Percentiles rank a stretch among this genome's conserved stretches.
phyloP scores from a whole-genome alignment of 192 early-diverging fungal species.

The Paraglomus brasilianum region DNA sequence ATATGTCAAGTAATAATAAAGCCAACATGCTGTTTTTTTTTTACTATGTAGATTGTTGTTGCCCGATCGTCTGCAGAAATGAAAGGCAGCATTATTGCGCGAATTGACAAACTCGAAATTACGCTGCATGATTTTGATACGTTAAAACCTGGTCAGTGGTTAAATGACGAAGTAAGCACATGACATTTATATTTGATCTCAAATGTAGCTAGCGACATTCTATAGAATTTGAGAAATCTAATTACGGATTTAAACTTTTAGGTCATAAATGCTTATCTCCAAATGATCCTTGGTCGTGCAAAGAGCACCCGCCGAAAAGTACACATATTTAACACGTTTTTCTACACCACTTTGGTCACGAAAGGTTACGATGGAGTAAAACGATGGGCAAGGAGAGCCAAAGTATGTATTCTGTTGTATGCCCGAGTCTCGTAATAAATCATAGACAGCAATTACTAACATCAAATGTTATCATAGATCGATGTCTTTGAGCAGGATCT shows the following conservation, averaged over 20 bases:
- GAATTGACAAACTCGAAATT: too few relatives aligned
- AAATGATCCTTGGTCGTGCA: conserved; percentile 70
- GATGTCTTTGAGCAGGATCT: conserved; percentile 78
- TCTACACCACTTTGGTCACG: conserved; percentile 70
- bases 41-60: too few relatives aligned
- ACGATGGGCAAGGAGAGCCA: conserved; percentile 77
- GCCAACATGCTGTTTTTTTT: too few relatives aligned
- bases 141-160: conserved; percentile 72
- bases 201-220: not conserved
- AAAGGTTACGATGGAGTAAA: conserved; percentile 71
- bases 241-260: conserved; percentile 29
- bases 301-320: conserved; percentile 48
- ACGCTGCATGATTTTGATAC: conserved; percentile 63
- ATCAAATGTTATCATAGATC: conserved; percentile 34
- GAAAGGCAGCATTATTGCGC: too few relatives aligned
- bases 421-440: too few relatives aligned
- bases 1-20: too few relatives aligned
- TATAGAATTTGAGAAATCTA: not conserved
- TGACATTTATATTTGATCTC: not conserved
- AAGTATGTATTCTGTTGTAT: conserved; percentile 3
- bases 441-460: not conserved
- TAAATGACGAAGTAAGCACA: conserved; percentile 84
- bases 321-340: conserved; percentile 92
- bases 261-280: conserved; percentile 88
- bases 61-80: too few relatives aligned